Base-by-base conservation (phyloP, 805 yeast species). In the Zygotorulaspora chibaensis region DNA sequence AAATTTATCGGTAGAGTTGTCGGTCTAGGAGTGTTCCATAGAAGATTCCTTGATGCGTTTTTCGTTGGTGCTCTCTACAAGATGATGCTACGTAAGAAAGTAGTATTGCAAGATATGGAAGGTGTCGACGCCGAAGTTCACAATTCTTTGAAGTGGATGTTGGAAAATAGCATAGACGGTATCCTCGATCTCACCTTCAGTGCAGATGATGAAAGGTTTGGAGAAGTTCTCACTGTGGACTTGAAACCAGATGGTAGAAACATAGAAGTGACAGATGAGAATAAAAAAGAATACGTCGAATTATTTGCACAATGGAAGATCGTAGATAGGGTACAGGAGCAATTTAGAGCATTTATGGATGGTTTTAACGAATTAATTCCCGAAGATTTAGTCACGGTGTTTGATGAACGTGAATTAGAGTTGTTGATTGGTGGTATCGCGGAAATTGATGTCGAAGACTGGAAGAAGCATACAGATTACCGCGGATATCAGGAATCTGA, bases 401-500 rank as follows among this genome's bases (percentile, higher is more conserved):
- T 93, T 65, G 99, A 93, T 69, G 99, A 93, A 72, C 84, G 97
- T 67, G 99, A 93, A 70, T 73, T 93, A 54, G 99, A 93, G 74
- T 74, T 93, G 65, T 78, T 93, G 63, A 93, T 93, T 68, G 99
- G 99, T 66, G 99, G 99, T 68, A 82, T 93, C 62, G 93, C 97
- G 2, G 99, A 93, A 61, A 91, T 93, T 60, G 99, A 93, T 68
- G 86, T 91, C 47, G 97, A 90, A 54, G 99, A 93, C 73, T 93
- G 99, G 99, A 93, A 89, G 72, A 90, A 88, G 66, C 97, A 93
- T 67, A 93, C 99, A 16, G 99, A 93, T 68, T 93, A 93, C 71
- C 81, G 99, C 72, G 99, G 99, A 4, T 93, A 91, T 69, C 91
- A 89, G 65, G 98, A 93, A 70, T 81, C 81, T 53, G 99, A 93